phyloP scores from a whole-genome alignment of 352 stramenopile species.

The Globisporangium yorkense region DNA sequence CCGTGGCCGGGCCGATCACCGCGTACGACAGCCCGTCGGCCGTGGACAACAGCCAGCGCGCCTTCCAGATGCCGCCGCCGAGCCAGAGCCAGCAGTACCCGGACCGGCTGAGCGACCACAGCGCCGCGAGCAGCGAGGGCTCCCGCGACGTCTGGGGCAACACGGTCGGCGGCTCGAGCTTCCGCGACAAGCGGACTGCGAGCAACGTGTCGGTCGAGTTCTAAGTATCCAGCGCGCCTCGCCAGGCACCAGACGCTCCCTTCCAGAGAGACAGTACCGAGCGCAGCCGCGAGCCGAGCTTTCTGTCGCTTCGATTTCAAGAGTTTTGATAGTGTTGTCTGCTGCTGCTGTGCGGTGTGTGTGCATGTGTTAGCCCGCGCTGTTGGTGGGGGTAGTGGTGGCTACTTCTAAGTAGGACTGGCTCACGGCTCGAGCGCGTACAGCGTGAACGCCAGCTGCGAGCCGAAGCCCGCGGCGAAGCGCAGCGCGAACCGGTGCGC shows the following conservation, averaged over 20 bases:
- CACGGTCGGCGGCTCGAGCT: slow-evolving; percentile 14
- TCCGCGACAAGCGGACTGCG: slow-evolving; percentile 36
- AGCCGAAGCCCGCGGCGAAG: slow-evolving; percentile 95
- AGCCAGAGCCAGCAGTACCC: background rate
- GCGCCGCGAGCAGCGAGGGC: slow-evolving; percentile 17
- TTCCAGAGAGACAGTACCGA: no score
- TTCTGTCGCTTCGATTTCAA: background rate
- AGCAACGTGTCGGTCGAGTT: slow-evolving; percentile 65
- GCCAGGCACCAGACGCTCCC: no score
- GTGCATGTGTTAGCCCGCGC: no score
- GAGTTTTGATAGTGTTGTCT: background rate
- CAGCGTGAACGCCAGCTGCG: slow-evolving; percentile 94
- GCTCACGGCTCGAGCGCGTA: slow-evolving; percentile 69
- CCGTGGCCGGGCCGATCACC: slow-evolving; percentile 11
- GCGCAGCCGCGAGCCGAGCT: no score
- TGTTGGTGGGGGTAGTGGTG: no score
- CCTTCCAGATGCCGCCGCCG: no score
- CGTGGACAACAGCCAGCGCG: slow-evolving; percentile 1
- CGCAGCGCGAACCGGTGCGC: slow-evolving; percentile 90
- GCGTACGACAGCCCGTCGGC: slow-evolving; percentile 42
- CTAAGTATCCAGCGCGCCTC: slow-evolving; percentile 12
- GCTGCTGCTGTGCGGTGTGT: background rate
- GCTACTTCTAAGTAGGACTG: no score
- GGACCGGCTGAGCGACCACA: slow-evolving; percentile 30
- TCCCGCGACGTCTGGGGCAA: slow-evolving; percentile 42